Conservation (phyloP, 2,329 filamentous ascomycete genomes). For the Xylariales sp. region DNA sequence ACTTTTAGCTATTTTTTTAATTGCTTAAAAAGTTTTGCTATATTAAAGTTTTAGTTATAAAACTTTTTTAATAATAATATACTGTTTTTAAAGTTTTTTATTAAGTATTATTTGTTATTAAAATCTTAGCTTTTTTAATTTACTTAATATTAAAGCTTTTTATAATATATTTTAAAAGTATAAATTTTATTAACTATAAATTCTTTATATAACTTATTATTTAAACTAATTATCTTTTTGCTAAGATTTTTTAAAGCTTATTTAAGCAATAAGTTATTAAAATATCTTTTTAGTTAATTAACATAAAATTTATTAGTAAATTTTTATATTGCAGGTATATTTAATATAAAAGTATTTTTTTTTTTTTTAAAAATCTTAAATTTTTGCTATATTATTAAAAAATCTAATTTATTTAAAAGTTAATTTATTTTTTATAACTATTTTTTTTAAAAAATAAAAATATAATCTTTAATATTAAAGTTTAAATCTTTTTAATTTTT, state of each 20-base stretch:
- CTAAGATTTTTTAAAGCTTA: no score
- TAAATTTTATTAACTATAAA: no score
- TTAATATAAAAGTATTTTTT: no score
- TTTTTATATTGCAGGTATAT: no score
- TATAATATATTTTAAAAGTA: background rate
- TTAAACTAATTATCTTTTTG: no score
- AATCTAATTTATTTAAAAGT: background rate
- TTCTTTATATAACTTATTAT: no score
- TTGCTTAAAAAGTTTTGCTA: no score
- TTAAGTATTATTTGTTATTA: constrained; percentile 2
- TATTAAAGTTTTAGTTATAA: background rate
- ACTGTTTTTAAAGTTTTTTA: constrained; percentile 6
- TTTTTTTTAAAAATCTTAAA: background rate
- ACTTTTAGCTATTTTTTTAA: no score
- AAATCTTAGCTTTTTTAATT: background rate
- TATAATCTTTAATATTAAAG: background rate
- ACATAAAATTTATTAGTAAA: no score
- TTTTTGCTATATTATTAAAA: constrained; percentile 1
- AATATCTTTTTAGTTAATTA: no score
- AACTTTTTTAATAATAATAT: background rate
- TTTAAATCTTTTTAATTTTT: no score
- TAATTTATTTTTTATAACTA: background rate
- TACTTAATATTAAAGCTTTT: constrained; percentile 11
- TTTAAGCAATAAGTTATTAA: no score
- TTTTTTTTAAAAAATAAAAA: background rate